These are phyloP conservation scores for Euphorbia lathyris DNA, from an alignment of 345 rosid genomes.

Conservation along the genomic window DNA sequence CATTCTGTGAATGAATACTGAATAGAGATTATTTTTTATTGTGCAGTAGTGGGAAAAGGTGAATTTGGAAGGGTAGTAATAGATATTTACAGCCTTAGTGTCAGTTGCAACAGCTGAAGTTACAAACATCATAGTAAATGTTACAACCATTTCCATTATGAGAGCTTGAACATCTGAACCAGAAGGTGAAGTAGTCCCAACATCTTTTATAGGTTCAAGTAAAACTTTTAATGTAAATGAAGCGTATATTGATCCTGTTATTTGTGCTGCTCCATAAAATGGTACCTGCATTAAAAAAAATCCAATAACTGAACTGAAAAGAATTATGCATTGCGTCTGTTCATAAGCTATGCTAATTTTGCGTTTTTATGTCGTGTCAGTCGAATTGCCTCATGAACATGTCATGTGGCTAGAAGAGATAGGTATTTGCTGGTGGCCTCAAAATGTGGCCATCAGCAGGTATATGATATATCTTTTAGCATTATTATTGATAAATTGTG, in stretches of 20 bases:
- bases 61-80: not conserved
- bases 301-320: not conserved
- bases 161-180: conserved; percentile 49
- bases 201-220: conserved; percentile 35
- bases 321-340: too few species aligned
- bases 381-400: too few species aligned
- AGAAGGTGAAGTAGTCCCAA: conserved; percentile 50
- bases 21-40: too few species aligned
- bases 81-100: conserved; percentile 38
- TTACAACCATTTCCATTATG: conserved; percentile 49
- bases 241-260: conserved; percentile 40
- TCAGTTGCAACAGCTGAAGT: conserved; percentile 51
- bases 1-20: not conserved
- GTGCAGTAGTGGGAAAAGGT: not conserved
- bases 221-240: conserved; percentile 34
- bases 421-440: not conserved
- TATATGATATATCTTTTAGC: too few species aligned
- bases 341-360: too few species aligned
- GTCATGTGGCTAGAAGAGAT: not conserved
- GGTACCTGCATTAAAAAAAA: conserved; percentile 36
- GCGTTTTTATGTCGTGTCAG: too few species aligned
- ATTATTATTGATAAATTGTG: not conserved
- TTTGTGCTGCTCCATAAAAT: conserved; percentile 43
- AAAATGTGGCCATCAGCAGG: not conserved
- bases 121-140: conserved; percentile 50